Base-by-base conservation (phyloP, 805 yeast genomes). In the Metschnikowia corniflorae region DNA sequence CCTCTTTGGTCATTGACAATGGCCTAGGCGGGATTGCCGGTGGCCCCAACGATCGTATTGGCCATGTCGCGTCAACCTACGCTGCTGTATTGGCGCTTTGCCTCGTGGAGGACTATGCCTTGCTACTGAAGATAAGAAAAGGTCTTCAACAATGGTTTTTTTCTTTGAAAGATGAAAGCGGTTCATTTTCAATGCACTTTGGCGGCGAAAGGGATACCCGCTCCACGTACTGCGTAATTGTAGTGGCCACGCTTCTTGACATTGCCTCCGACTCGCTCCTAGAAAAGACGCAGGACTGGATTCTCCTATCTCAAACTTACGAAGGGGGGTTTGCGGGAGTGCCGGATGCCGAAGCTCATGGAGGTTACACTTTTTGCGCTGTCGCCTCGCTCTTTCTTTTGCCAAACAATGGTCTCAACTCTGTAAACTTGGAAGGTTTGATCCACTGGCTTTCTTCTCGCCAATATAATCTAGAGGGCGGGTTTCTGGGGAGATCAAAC, bases 251-350 rank as follows among this genome's bases (percentile, higher is more conserved):
- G 0, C 51, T 88, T 39, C 69, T 89, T 21, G 70, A 76, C 40
- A 69, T 89, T 0, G 29, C 78, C 18, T 80, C 87, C 1, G 75
- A 74, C 0, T 84, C 82, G 43, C 61, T 93, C 7, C 45, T 61
- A 0, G 63, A 61, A 12, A 76, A 75, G 5, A 71, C 78, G 0
- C 64, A 67, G 2, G 73, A 72, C 10, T 91, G 88, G 80, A 47
- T 93, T 10, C 49, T 61, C 0, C 46, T 55, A 9, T 87, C 96
- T 50, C 98, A 93, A 59, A 85, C 91, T 0, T 89, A 74, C 55
- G 98, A 94, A 62, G 98, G 99, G 16, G 98, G 98, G 0, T 85
- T 91, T 61, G 87, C 89, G 1, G 96, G 95, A 1, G 68, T 70
- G 15, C 93, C 95, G 0, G 57, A 57, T 14, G 69, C 73, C 5